These are phyloP conservation scores for Dinochytrium kinnereticum DNA, from an alignment of 371 early-diverging fungal species.

Conservation along the genomic window DNA sequence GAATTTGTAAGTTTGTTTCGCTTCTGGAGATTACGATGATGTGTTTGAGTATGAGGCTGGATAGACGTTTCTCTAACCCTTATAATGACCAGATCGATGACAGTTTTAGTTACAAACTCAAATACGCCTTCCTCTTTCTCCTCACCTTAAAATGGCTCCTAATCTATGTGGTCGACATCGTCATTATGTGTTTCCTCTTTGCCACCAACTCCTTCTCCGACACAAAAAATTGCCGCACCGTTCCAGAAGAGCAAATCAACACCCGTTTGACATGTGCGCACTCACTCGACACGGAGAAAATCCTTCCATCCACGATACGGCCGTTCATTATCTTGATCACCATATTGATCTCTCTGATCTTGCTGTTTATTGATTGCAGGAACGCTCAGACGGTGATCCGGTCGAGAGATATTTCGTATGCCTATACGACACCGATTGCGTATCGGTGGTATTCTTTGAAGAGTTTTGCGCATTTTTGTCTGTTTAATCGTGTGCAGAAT, in stretches of 20 bases:
- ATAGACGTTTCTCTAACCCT: too few species aligned
- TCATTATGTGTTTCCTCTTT: slow-evolving; percentile 28
- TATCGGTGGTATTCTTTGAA: slow-evolving; percentile 57
- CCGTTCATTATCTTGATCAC: slow-evolving; percentile 70
- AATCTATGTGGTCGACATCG: slow-evolving; percentile 58
- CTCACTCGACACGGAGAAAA: not conserved
- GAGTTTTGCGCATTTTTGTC: slow-evolving; percentile 76
- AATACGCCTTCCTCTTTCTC: slow-evolving; percentile 69
- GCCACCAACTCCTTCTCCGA: not conserved
- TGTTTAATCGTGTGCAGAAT: slow-evolving; percentile 74
- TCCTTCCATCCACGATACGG: slow-evolving; percentile 26
- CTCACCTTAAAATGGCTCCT: slow-evolving; percentile 72
- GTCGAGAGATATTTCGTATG: slow-evolving; percentile 76
- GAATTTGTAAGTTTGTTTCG: slow-evolving; percentile 63
- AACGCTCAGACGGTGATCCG: slow-evolving; percentile 68
- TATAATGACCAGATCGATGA: slow-evolving; percentile 39
- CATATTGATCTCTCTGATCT: slow-evolving; percentile 68
- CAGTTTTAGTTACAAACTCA: slow-evolving; percentile 30
- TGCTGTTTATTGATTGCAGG: slow-evolving; percentile 72
- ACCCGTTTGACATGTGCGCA: slow-evolving; percentile 6
- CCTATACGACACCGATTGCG: slow-evolving; percentile 77
- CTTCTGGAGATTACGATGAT: too few species aligned
- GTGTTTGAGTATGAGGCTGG: too few species aligned
- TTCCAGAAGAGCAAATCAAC: not conserved
- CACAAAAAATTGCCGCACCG: not conserved